A percentile compares a stretch with the other conserved stretches of the same genome.
Evolutionary conservation across 345 rosid species (phyloP).

Genomic region (Excoecaria agallocha): DNA sequence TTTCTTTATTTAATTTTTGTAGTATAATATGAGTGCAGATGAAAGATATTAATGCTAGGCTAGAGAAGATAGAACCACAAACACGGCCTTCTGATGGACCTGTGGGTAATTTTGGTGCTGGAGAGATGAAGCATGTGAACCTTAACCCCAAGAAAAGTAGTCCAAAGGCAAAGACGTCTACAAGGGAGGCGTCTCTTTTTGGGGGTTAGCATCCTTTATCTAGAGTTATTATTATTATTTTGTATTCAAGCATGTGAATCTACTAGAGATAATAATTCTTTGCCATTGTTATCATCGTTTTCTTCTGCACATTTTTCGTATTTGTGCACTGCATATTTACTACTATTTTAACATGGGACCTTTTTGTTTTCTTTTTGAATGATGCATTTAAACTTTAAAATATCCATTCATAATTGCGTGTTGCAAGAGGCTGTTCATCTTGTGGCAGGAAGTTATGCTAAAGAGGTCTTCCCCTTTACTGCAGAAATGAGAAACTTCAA

Average conservation of each 20-base stretch:
- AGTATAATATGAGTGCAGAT: slow-evolving; percentile 49
- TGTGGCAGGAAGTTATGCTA: background rate
- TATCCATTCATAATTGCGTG: background rate
- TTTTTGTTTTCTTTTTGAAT: background rate
- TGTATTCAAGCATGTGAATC: background rate
- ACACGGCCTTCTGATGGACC: slow-evolving; percentile 61
- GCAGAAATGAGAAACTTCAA: slow-evolving; percentile 3
- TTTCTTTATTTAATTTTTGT: background rate
- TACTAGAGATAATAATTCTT: background rate
- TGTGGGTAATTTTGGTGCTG: slow-evolving; percentile 43
- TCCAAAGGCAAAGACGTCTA: slow-evolving; percentile 75
- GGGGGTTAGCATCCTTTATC: slow-evolving; percentile 55
- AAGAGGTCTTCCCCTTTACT: background rate
- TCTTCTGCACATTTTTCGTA: background rate
- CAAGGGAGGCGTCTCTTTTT: slow-evolving; percentile 82
- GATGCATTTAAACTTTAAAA: background rate
- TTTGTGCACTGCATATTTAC: background rate
- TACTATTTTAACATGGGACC: background rate
- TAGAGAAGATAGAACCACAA: slow-evolving; percentile 88
- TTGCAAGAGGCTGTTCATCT: background rate
- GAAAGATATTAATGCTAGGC: slow-evolving; percentile 92
- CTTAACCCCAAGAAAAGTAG: slow-evolving; percentile 74
- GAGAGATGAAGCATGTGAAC: slow-evolving; percentile 59
- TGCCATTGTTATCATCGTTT: background rate
- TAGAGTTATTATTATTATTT: background rate